These are phyloP conservation scores for Leccinum subtestaceum DNA, from an alignment of 768 basidiomycete species.

Conservation along the genomic window DNA sequence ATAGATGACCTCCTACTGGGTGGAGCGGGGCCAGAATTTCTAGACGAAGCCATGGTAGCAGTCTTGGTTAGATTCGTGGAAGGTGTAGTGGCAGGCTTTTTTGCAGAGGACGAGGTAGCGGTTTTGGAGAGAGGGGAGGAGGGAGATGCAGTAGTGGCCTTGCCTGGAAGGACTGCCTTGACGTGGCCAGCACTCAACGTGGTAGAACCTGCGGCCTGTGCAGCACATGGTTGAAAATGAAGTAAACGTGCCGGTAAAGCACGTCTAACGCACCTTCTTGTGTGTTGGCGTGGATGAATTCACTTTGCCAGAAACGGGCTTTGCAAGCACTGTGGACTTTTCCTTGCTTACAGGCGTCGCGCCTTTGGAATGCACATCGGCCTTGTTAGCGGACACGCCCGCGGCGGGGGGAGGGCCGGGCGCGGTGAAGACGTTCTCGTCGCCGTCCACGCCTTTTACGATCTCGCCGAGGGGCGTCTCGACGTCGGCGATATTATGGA, in stretches of 20 bases:
- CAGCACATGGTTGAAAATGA: conserved; percentile 28
- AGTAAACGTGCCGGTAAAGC: conserved; percentile 18
- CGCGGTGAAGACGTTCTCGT: conserved; percentile 18
- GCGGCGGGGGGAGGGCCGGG: conserved; percentile 15
- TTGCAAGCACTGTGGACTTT: conserved; percentile 40
- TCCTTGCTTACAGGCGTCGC: conserved; percentile 25
- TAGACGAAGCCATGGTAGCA: conserved; percentile 33
- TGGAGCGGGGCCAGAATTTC: conserved; percentile 31
- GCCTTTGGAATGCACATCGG: conserved; percentile 24
- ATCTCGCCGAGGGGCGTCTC: conserved; percentile 17
- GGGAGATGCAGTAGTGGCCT: conserved; percentile 36
- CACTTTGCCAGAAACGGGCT: conserved; percentile 43
- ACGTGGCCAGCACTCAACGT: conserved; percentile 60
- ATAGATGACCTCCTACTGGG: conserved; percentile 34
- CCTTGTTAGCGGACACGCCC: conserved; percentile 27
- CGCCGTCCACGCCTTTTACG: conserved; percentile 11
- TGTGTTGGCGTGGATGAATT: conserved; percentile 54
- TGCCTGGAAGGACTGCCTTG: conserved; percentile 43
- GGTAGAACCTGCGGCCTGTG: conserved; percentile 61
- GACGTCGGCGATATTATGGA: conserved; percentile 19
- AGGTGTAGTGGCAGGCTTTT: conserved; percentile 27
- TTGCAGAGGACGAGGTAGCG: conserved; percentile 28
- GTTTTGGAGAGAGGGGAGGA: conserved; percentile 34
- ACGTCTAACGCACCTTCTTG: conserved; percentile 57
- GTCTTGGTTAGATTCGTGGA: conserved; percentile 34